Base-by-base conservation (phyloP, 495 filamentous ascomycete species). In the Neurospora cerealis region DNA sequence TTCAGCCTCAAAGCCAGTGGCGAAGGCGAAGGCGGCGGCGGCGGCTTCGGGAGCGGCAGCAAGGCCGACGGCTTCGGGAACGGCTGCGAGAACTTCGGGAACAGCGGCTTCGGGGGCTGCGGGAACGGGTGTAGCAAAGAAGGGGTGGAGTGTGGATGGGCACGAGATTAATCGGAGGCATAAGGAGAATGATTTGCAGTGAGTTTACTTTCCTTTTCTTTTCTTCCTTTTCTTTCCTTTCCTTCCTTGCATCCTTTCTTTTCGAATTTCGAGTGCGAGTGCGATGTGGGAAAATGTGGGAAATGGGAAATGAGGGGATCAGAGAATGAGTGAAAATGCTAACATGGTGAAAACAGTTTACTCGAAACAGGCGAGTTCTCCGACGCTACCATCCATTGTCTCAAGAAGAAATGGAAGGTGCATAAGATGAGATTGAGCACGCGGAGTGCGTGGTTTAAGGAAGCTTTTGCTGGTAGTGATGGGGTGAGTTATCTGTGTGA, bases 341-440 rank as follows among this genome's bases (percentile, higher is more conserved):
- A 54, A 54, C 46, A 21, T 10, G 9, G 15, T 28, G 0, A 13
- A 28, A 62, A 62, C 70, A 79, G 74, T 6, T 38, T 75, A 4
- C 69, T 79, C 10, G 69, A 77, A 70, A 39, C 39, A 0, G 76
- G 73, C 28, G 40, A 36, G 9, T 77, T 72, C 46, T 42, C 74
- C 0, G 76, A 79, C 19, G 76, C 74, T 48, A 41, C 13, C 0
- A 62, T 79, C 44, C 21, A 75, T 9, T 72, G 70, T 69, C 10
- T 60, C 0, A 73, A 76, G 13, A 37, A 19, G 2, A 24, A 62
- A 32, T 79, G 77, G 77, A 70, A 41, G 11, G 77, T 77, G n/a
- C 77, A 79, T 44, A 75, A 74, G 40, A 72, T 71, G 28, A 73
- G 72, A 7, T n/a, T 79, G 38, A 73, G 69, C 71, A 44, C 73